phyloP scores from a whole-genome alignment of 1,139 yeast genomes.

The Sugiyamaella xylanicola region DNA sequence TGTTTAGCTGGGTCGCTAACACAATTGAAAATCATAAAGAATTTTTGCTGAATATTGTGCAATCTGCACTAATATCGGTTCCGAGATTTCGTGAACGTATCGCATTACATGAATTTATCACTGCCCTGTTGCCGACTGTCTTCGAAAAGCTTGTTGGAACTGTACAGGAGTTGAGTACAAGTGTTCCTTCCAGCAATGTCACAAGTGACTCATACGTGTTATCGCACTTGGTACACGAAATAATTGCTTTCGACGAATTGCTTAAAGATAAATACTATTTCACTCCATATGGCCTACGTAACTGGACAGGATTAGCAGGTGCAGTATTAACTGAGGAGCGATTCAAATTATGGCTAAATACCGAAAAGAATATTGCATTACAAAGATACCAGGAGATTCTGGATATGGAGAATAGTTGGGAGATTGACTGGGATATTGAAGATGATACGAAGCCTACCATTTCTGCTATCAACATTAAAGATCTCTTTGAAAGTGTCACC shows the following conservation, averaged over 20 bases:
- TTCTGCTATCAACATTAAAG: slow-evolving; percentile 63
- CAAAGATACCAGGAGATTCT: slow-evolving; percentile 61
- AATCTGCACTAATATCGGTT: slow-evolving; percentile 37
- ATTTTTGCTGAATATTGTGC: slow-evolving; percentile 46
- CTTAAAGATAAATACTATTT: slow-evolving; percentile 58
- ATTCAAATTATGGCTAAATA: slow-evolving; percentile 65
- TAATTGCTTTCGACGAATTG: slow-evolving; percentile 60
- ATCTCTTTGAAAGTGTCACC: slow-evolving; percentile 67
- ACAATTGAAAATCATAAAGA: slow-evolving; percentile 52
- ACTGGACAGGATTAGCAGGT: slow-evolving; percentile 64
- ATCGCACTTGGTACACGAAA: slow-evolving; percentile 63
- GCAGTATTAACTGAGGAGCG: slow-evolving; percentile 50
- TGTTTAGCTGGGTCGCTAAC: slow-evolving; percentile 57
- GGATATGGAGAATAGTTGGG: slow-evolving; percentile 55
- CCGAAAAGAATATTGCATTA: slow-evolving; percentile 52
- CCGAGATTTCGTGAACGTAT: slow-evolving; percentile 36
- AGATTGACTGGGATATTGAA: slow-evolving; percentile 63
- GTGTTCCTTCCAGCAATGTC: slow-evolving; percentile 24
- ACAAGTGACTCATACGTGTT: slow-evolving; percentile 48
- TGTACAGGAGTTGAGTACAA: slow-evolving; percentile 46
- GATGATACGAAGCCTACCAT: slow-evolving; percentile 60
- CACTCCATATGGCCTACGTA: slow-evolving; percentile 49
- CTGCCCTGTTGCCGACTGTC: slow-evolving; percentile 55
- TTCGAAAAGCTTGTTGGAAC: slow-evolving; percentile 49
- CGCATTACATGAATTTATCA: slow-evolving; percentile 55